Evolutionary conservation across 331 rosid species (phyloP).

Genomic region (Pyracantha coccinea): DNA sequence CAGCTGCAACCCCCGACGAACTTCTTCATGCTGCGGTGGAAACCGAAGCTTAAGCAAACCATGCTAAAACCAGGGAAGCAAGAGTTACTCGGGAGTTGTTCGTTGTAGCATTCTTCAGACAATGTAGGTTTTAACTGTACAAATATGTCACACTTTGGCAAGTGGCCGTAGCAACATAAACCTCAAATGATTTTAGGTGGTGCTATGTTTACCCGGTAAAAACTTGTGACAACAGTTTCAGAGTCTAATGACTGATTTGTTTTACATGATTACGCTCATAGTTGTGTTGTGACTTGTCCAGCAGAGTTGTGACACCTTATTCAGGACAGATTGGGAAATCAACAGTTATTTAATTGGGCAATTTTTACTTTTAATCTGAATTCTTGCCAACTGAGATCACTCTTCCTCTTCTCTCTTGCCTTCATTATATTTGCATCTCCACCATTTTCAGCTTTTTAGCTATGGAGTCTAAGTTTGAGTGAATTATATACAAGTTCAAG

Average conservation of each 20-base stretch:
- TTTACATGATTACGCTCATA: constrained; percentile 13
- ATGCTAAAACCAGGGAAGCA: constrained; percentile 24
- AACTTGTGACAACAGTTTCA: constrained; percentile 33
- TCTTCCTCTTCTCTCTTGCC: no score
- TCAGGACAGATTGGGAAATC: constrained; percentile 25
- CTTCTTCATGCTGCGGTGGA: constrained; percentile 68
- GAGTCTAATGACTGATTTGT: constrained; percentile 33
- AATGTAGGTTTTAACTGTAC: constrained; percentile 76
- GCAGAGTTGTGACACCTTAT: constrained; percentile 27
- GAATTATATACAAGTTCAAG: no score
- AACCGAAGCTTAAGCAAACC: constrained; percentile 24
- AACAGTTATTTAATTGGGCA: neutral
- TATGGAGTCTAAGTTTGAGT: no score
- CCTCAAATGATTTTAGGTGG: constrained; percentile 52
- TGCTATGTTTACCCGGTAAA: constrained; percentile 37
- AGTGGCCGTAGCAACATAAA: constrained; percentile 50
- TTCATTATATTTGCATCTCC: no score
- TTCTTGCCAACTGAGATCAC: no score
- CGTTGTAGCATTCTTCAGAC: constrained; percentile 41
- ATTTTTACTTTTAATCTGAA: neutral
- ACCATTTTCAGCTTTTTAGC: no score
- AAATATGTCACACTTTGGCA: constrained; percentile 58
- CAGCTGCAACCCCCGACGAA: constrained; percentile 97
- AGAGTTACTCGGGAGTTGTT: constrained; percentile 29
- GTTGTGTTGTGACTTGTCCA: constrained; percentile 11